Conservation (phyloP, 2,329 filamentous ascomycete genomes). For the Aspergillus brunneoviolaceus region DNA sequence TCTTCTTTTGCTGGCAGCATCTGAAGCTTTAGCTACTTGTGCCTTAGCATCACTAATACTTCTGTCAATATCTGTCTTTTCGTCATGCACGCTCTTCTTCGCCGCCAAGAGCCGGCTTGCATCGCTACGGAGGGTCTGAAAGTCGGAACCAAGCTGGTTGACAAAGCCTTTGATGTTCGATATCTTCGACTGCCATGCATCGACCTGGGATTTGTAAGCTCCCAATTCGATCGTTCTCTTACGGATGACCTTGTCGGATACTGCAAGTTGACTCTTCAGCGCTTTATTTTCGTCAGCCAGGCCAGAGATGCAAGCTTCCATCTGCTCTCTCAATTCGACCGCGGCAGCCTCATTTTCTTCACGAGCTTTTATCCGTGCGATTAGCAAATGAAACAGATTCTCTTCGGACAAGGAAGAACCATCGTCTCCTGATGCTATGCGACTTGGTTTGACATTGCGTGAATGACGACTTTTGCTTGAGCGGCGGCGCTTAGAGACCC, state of each 20-base stretch:
- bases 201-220: conserved; percentile 25
- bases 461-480: conserved; percentile 4
- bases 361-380: conserved; percentile 33
- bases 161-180: conserved; percentile 33
- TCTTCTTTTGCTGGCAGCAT: conserved; percentile 19
- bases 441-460: neutral
- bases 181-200: conserved; percentile 37
- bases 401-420: conserved; percentile 31
- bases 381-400: conserved; percentile 37
- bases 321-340: conserved; percentile 22
- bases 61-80: conserved; percentile 25
- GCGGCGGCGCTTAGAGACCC: conserved; percentile 19
- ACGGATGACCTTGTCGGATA: conserved; percentile 18
- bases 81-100: conserved; percentile 23
- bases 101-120: conserved; percentile 28
- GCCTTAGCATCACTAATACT: conserved; percentile 27
- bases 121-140: conserved; percentile 33
- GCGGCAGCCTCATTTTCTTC: conserved; percentile 33
- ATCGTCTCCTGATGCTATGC: neutral
- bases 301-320: conserved; percentile 27
- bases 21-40: conserved; percentile 19
- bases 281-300: conserved; percentile 30
- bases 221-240: conserved; percentile 23
- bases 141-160: conserved; percentile 35
- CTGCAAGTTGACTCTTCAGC: conserved; percentile 26